Conservation (phyloP, 805 yeast genomes). For the Saccharomycopsis sp. region DNA sequence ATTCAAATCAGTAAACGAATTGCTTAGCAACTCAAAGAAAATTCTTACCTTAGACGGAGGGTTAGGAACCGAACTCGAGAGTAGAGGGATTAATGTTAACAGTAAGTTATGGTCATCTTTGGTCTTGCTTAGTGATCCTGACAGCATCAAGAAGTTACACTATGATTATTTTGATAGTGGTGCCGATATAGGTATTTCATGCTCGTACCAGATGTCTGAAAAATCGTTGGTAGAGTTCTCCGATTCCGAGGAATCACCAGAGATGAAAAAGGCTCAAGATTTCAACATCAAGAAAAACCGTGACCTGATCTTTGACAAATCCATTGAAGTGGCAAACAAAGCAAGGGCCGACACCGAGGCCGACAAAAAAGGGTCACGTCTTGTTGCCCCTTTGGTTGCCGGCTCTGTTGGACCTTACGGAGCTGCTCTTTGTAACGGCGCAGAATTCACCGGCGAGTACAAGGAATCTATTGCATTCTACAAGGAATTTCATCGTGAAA, state of each 20-base stretch:
- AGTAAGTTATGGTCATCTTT: slow-evolving; percentile 58
- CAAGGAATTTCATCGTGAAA: slow-evolving; percentile 43
- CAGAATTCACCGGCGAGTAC: slow-evolving; percentile 71
- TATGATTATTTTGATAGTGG: slow-evolving; percentile 46
- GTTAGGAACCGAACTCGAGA: slow-evolving; percentile 56
- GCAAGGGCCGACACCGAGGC: slow-evolving; percentile 18
- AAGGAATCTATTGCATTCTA: slow-evolving; percentile 35
- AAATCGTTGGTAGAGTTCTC: slow-evolving; percentile 31
- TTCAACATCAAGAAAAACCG: slow-evolving; percentile 18
- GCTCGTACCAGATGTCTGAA: slow-evolving; percentile 56
- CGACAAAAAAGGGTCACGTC: slow-evolving; percentile 4
- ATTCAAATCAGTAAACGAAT: background rate
- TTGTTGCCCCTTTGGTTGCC: slow-evolving; percentile 31
- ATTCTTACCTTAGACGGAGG: slow-evolving; percentile 48
- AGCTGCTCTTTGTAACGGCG: slow-evolving; percentile 57
- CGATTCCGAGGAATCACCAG: background rate
- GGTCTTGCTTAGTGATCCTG: slow-evolving; percentile 40
- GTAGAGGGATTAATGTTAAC: slow-evolving; percentile 37
- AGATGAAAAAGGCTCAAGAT: background rate
- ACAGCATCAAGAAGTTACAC: slow-evolving; percentile 42
- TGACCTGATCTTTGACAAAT: slow-evolving; percentile 21
- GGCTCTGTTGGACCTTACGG: slow-evolving; percentile 80
- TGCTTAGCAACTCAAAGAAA: slow-evolving; percentile 1
- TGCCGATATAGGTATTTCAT: slow-evolving; percentile 47
- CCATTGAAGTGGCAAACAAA: slow-evolving; percentile 25